Evolutionary conservation across 208 protist species (phyloP), one percentile per base, ranked within the genome.

Genomic region (Crithidia acanthocephali): DNA sequence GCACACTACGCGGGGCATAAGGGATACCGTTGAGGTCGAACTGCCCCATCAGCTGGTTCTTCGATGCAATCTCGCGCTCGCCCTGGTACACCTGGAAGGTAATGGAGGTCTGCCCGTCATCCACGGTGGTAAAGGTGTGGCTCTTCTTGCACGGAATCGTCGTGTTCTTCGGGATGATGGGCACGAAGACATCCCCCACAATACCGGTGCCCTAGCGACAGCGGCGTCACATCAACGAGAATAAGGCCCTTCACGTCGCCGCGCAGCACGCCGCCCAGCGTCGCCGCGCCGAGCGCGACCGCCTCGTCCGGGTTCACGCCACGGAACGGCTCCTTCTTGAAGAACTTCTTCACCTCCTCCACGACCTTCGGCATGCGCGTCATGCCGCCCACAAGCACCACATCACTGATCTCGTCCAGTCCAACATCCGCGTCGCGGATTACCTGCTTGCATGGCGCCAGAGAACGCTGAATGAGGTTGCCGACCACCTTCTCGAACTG

Each of bases 251-350:
- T 95, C 10, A 97, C 87, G 23, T 99, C 92, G 28, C 91, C 93
- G 15, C 85, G 80, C 13, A 99, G 72, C 40, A 99, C 91, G 79
- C 90, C 94, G 59, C 94, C 99, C 82, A 99, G 98, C 68, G 99
- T 99, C 61, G 99, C 99, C 22, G 99, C 99, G 64, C 99, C 99
- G 27, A 99, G 93, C 9, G 99, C 99, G n/a, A 99, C 99, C 23
- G 98, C 99, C 88, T 99, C 99, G 83, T 99, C 99, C 15, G 99
- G 99, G 87, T 99, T 99, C 63, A 99, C 98, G 50, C 94, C 92
- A 76, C 98, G 98, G 88, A 87, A 98, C 59, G 98, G 97, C 68
- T 98, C 87, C 56, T 94, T 91, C 32, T 91, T 87, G 71, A 99
- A 99, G 69, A 99, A 83, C 20, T 97, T 74, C 74, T 94, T 84